Evolutionary conservation across 2,329 filamentous ascomycete genomes (phyloP), one percentile per base, ranked within the genome.

Genomic region (Fusarium redolens): DNA sequence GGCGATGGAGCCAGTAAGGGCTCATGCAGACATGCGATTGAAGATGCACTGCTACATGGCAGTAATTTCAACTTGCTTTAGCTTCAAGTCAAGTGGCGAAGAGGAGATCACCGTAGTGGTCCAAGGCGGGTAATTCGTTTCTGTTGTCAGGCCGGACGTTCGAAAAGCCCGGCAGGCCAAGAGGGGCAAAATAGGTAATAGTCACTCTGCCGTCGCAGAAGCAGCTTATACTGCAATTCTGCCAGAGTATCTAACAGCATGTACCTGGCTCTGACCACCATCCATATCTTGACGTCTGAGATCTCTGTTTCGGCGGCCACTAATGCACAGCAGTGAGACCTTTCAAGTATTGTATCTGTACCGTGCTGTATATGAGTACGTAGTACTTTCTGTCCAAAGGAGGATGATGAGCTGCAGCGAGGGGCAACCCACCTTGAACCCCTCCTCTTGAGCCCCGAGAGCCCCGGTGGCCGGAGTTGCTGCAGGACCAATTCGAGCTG

Each of bases 231-330:
- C 43, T 35, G 40, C 41, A 62, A 68, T 50, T 28, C 47, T 35
- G 48, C 33, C 35, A 51, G 33, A 64, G 43, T 50, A 58, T 40
- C 55, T 51, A 52, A 64, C 64, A 73, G 69, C 69, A 71, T 71
- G 70, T 75, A 74, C 75, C 79, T 78, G 75, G 75, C 74, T 80
- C 31, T 58, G 30, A 22, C 55, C 73, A 73, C 70, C 68, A 73
- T 50, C 72, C 69, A 75, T 73, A 62, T 68, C 68, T 75, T 68
- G 76, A 71, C 75, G 75, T 79, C 75, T 75, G 71, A 81, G 77
- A 81, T 81, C 77, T 81, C 74, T 78, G 69, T 69, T 77, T 68
- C 77, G 77, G 73, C 75, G 73, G 75, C 78, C 78, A 76, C 79
- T 81, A 80, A 81, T 81, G 80, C 80, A 80, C 69, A 73, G 68